Conservation (phyloP, 805 yeast genomes). For the Pichia eremophila region DNA sequence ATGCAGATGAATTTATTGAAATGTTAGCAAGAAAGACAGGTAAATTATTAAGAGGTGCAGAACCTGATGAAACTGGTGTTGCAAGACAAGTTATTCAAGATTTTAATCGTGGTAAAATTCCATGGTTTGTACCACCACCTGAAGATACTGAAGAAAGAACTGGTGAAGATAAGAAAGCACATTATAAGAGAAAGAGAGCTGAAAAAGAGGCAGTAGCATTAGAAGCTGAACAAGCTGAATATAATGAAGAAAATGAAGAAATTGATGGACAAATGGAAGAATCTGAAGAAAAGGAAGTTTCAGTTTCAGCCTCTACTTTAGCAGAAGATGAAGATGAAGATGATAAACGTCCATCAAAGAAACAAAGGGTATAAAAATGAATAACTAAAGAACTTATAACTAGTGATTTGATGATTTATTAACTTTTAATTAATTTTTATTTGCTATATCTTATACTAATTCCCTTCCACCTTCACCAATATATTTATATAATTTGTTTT, state of each 20-base stretch:
- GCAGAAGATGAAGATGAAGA: slow-evolving; percentile 16
- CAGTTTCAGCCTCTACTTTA: background rate
- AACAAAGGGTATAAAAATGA: slow-evolving; percentile 7
- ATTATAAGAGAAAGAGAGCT: slow-evolving; percentile 42
- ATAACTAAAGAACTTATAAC: too few relatives aligned
- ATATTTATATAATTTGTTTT: background rate
- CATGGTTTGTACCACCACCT: slow-evolving; percentile 97
- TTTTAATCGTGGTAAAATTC: slow-evolving; percentile 94
- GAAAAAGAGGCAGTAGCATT: slow-evolving; percentile 31
- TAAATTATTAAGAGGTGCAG: slow-evolving; percentile 91
- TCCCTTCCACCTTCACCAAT: background rate
- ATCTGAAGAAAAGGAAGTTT: too few relatives aligned
- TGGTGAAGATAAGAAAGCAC: slow-evolving; percentile 49
- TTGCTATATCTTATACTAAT: background rate
- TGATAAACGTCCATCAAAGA: slow-evolving; percentile 14
- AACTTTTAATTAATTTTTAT: background rate
- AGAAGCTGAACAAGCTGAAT: slow-evolving; percentile 19
- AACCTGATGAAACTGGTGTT: slow-evolving; percentile 91
- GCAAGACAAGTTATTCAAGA: slow-evolving; percentile 86
- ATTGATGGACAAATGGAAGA: slow-evolving; percentile 17
- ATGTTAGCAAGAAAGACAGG: slow-evolving; percentile 89
- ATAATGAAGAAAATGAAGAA: slow-evolving; percentile 13
- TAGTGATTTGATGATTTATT: too few relatives aligned
- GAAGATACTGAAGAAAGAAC: slow-evolving; percentile 49
- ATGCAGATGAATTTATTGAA: slow-evolving; percentile 75